phyloP scores from a whole-genome alignment of 768 basidiomycete genomes.

The Russula earlei region DNA sequence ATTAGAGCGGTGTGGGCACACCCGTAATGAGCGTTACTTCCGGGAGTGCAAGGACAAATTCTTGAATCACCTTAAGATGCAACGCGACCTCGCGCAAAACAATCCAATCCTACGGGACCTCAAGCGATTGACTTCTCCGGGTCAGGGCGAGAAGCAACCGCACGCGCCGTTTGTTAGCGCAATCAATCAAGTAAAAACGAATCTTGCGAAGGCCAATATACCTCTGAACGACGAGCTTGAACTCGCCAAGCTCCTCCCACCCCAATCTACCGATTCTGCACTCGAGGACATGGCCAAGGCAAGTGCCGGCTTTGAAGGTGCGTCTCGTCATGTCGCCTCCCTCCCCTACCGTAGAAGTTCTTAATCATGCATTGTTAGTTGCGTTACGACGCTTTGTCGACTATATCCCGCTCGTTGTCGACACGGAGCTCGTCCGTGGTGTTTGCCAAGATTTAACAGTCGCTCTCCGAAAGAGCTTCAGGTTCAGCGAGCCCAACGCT shows the following conservation, averaged over 20 bases:
- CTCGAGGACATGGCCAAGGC: slow-evolving; percentile 15
- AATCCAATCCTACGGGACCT: neutral
- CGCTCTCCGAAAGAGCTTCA: neutral
- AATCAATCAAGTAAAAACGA: neutral
- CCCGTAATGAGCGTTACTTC: slow-evolving; percentile 7
- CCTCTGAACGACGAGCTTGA: neutral
- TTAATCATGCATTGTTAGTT: neutral
- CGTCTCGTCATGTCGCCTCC: neutral
- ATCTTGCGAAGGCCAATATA: neutral
- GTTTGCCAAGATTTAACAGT: neutral
- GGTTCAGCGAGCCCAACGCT: neutral
- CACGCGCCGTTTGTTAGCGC: neutral
- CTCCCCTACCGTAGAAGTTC: neutral
- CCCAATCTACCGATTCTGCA: neutral
- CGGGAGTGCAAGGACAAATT: slow-evolving; percentile 13
- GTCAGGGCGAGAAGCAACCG: neutral
- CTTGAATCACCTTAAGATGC: slow-evolving; percentile 10
- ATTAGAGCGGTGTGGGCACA: slow-evolving; percentile 9
- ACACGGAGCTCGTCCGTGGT: slow-evolving; percentile 14
- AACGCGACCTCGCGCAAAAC: neutral
- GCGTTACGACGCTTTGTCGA: neutral
- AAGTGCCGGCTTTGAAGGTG: slow-evolving; percentile 18
- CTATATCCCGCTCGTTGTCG: slow-evolving; percentile 12
- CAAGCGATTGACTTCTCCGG: neutral
- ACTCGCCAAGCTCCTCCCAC: slow-evolving; percentile 5